Percentiles rank a stretch among this genome's conserved stretches.
Evolutionary conservation across 2,329 filamentous ascomycete genomes (phyloP).

Genomic region (Sporothrix euskadiensis): DNA sequence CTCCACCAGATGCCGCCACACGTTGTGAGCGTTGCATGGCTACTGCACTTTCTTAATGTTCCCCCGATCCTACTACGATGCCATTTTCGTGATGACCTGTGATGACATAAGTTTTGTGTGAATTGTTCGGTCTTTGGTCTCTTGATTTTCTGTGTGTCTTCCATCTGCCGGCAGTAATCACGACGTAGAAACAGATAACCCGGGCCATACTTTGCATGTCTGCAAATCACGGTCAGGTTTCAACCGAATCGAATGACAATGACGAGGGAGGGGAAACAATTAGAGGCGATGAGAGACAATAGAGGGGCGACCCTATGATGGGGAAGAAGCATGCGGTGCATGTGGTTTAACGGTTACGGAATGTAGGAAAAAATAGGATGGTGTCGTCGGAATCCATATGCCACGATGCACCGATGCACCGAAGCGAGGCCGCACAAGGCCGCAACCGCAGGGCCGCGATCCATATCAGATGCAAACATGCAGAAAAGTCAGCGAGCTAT

Average conservation of each 20-base stretch:
- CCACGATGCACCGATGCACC: not conserved
- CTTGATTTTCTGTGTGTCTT: not conserved
- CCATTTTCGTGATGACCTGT: not conserved
- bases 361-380: not conserved
- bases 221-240: not conserved
- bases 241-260: not conserved
- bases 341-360: not conserved
- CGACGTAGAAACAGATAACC: not conserved
- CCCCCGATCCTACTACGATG: not conserved
- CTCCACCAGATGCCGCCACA: slow-evolving; percentile 18
- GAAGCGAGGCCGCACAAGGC: not conserved
- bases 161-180: not conserved
- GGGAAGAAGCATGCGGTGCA: not conserved
- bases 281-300: not conserved
- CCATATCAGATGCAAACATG: slow-evolving; percentile 2
- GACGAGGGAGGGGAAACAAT: not conserved
- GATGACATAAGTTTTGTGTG: not conserved
- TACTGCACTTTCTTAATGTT: slow-evolving; percentile 8
- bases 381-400: not conserved
- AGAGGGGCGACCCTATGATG: not conserved
- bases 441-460: not conserved
- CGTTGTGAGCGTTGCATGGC: slow-evolving; percentile 15
- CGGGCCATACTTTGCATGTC: not conserved
- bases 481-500: not conserved
- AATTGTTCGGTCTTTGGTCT: not conserved